These are phyloP conservation scores for Quercus glauca DNA, from an alignment of 306 rosid species.

Conservation along the genomic window DNA sequence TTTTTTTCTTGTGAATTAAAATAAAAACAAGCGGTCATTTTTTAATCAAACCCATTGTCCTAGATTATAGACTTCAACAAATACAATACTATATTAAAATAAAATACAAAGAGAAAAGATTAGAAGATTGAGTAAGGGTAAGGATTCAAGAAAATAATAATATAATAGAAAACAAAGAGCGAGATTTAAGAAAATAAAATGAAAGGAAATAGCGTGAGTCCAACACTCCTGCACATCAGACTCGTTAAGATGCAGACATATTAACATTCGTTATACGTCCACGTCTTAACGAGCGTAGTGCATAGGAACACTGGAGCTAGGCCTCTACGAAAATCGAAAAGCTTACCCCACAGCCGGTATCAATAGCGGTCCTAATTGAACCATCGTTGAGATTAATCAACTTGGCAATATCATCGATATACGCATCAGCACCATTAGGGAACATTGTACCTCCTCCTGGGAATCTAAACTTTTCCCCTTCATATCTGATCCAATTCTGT, in stretches of 20 bases:
- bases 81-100: too few relatives aligned
- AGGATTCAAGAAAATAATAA: neutral
- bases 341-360: constrained; percentile 91
- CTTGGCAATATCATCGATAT: constrained; percentile 68
- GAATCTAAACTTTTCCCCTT: constrained; percentile 62
- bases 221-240: too few relatives aligned
- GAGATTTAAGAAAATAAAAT: too few relatives aligned
- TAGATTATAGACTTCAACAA: neutral
- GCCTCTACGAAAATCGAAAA: too few relatives aligned
- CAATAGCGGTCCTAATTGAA: constrained; percentile 75
- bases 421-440: constrained; percentile 75
- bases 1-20: too few relatives aligned
- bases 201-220: too few relatives aligned
- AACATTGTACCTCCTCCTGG: constrained; percentile 97
- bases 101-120: neutral
- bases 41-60: neutral
- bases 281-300: too few relatives aligned
- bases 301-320: too few relatives aligned
- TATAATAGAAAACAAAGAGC: neutral
- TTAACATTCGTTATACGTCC: too few relatives aligned
- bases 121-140: neutral
- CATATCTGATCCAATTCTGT: constrained; percentile 80
- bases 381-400: constrained; percentile 56
- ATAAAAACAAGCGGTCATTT: too few relatives aligned
- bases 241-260: too few relatives aligned